Base-by-base conservation (phyloP, 306 rosid genomes). In the Canavalia ensiformis region DNA sequence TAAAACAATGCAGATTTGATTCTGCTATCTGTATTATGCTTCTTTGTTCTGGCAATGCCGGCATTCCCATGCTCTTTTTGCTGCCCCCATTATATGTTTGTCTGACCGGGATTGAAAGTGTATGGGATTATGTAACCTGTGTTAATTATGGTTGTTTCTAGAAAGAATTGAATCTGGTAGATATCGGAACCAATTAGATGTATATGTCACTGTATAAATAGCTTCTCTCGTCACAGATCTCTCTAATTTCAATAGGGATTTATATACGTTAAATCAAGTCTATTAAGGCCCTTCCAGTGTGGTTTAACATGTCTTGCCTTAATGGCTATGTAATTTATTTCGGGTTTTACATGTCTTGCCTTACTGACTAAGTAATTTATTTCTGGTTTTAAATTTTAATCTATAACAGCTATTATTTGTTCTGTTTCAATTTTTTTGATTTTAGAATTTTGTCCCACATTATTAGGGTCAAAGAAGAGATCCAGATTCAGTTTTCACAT, bases 401-500 rank as follows among this genome's bases (percentile, higher is more conserved):
- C 57, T 76, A 45, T 62, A 5, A n/a, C 28, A 25, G 55, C 60
- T 66, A 25, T 7, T 13, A 42, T 4, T 54, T 30, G 29, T 77
- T 46, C 9, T 4, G 71, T 83, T 82, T 34, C 74, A 31, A 18
- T 52, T 30, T 69, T 54, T 46, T 63, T 47, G 76, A 73, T 45
- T 71, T 18, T 18, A 41, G 80, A 54, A 28, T 68, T 28, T 82
- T 85, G 28, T 74, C 80, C 41, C 59, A 28, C 51, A 65, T 87
- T 68, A 82, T 63, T 86, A 91, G 95, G 97, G 93, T 70, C 98
- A 96, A 86, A 90, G 91, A 80, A 82, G 90, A 70, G 98, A 96
- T 89, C 85, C 90, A 69, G 99, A 96, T 91, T 88, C 97, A 42
- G 94, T 93, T 3, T 97, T 90, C 68, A 90, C 97, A 2, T 95